Evolutionary conservation across 257 asterid genomes (phyloP), one percentile per base, ranked within the genome.

Genomic region (Ilex aquifolium): DNA sequence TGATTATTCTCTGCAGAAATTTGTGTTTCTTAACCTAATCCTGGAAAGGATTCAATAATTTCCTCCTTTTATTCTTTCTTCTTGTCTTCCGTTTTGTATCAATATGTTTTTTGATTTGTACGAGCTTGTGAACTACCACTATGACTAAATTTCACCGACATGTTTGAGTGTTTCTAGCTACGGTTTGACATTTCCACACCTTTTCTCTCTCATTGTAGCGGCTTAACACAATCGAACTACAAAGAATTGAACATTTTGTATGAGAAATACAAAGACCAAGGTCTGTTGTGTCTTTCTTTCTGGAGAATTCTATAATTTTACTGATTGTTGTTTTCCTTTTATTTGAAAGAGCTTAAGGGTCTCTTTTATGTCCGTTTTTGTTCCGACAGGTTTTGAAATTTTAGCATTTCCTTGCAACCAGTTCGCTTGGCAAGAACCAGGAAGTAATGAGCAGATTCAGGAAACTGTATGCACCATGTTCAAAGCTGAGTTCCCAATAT

Each of bases 321-420:
- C 52, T 36, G 42, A 36, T 36, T 36, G 1, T 0, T 36, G 42
- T 14, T 46, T 46, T 46, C 52, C 52, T 3, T 46, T 31, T 39
- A 64, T 54, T 55, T 30, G 51, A 15, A 60, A 50, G 61, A 44
- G 63, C 13, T 52, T 32, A 9, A 32, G 59, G 10, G 32, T 59
- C 31, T 44, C 39, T 27, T 46, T 29, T 30, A 8, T 39, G 50
- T 7, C 53, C 5, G 31, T 14, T 27, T 56, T 13, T 31, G 7
- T 61, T 64, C 14, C 67, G 63, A 54, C 74, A 90, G 97, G 89
- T 70, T 75, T 90, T 2, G 97, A 90, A 77, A 80, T 90, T 31
- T 79, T 90, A 14, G 97, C 96, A 63, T 90, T 90, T 85, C 97
- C 97, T 66, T 90, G 96, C 83, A 90, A 90, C 64, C 97, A 90